Evolutionary conservation across 177 flowering plant genomes (phyloP).

Genomic region (Vitis hybrid): DNA sequence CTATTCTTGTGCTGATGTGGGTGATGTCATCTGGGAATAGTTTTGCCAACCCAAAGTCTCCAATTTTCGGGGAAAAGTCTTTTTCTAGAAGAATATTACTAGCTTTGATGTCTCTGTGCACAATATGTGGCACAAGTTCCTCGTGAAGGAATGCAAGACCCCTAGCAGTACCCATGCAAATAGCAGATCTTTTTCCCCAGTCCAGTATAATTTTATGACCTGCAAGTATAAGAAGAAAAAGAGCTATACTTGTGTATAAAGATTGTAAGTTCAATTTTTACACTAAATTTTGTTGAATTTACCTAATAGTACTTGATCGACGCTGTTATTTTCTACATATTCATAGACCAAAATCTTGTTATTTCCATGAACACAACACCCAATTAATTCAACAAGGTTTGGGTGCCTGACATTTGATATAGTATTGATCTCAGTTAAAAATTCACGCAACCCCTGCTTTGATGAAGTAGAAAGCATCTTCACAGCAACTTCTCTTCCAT

Average conservation of each 20-base stretch:
- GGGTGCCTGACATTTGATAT: slow-evolving; percentile 78
- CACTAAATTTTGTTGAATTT: slow-evolving; percentile 8
- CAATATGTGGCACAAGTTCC: slow-evolving; percentile 75
- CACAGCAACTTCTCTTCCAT: slow-evolving; percentile 68
- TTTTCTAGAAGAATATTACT: slow-evolving; percentile 79
- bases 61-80: slow-evolving; percentile 71
- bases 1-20: slow-evolving; percentile 86
- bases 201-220: slow-evolving; percentile 50
- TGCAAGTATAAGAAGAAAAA: slow-evolving; percentile 25
- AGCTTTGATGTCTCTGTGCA: slow-evolving; percentile 88
- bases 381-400: slow-evolving; percentile 80
- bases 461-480: slow-evolving; percentile 79
- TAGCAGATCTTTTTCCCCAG: slow-evolving; percentile 62
- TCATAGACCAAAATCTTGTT: slow-evolving; percentile 76
- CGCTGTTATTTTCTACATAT: slow-evolving; percentile 80
- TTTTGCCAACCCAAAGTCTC: slow-evolving; percentile 91
- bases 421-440: slow-evolving; percentile 73
- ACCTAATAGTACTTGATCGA: slow-evolving; percentile 73
- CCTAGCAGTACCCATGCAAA: slow-evolving; percentile 69
- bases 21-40: slow-evolving; percentile 83
- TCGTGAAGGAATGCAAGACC: slow-evolving; percentile 84
- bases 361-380: slow-evolving; percentile 68
- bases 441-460: slow-evolving; percentile 80
- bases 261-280: slow-evolving; percentile 5
- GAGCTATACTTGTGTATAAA: background rate